Conservation (phyloP, 1,284 basidiomycete species). For the Leccinum subrobustum region DNA sequence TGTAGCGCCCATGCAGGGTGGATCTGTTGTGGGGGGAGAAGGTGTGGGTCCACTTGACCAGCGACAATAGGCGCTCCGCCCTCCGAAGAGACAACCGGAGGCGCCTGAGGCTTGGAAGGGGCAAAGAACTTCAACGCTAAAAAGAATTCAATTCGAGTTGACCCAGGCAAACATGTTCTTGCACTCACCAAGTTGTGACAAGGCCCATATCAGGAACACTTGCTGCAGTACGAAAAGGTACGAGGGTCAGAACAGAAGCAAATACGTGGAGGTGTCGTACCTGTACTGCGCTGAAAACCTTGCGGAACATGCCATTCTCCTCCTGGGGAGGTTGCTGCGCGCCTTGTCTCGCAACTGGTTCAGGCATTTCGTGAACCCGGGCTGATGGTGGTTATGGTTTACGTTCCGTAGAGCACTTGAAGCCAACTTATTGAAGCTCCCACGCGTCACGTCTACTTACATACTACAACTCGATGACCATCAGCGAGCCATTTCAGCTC, state of each 20-base stretch:
- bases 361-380: constrained; percentile 22
- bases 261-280: constrained; percentile 16
- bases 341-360: constrained; percentile 23
- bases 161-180: background rate
- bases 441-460: constrained; percentile 20
- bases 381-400: constrained; percentile 4
- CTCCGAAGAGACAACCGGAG: constrained; percentile 21
- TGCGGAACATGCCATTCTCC: constrained; percentile 26
- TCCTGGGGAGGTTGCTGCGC: constrained; percentile 15
- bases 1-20: constrained; percentile 58
- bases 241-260: background rate
- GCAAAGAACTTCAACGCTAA: constrained; percentile 48
- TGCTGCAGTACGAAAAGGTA: constrained; percentile 43
- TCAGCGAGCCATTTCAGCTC: constrained; percentile 62
- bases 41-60: constrained; percentile 39
- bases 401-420: background rate
- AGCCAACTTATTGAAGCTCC: constrained; percentile 15
- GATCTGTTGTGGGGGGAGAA: constrained; percentile 52
- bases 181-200: constrained; percentile 60
- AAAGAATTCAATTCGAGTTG: constrained; percentile 4
- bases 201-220: constrained; percentile 59
- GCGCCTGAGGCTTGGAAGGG: constrained; percentile 30
- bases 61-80: constrained; percentile 27
- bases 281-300: constrained; percentile 22
- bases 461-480: constrained; percentile 36